Conservation (phyloP, 2,329 filamentous ascomycete genomes). For the Fusarium sp. region DNA sequence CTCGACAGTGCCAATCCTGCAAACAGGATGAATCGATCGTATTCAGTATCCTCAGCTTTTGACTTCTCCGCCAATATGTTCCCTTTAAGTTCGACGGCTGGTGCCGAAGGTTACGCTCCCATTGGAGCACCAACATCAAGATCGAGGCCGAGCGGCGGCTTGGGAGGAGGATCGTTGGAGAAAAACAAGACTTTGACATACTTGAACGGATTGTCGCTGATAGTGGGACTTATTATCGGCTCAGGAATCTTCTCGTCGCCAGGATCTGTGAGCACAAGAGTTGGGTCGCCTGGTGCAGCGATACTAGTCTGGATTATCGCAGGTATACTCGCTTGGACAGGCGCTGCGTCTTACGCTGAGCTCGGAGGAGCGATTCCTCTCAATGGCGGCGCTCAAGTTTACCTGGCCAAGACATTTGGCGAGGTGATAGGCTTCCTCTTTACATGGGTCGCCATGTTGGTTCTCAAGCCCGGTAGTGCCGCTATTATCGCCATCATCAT, state of each 20-base stretch:
- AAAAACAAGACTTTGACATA: constrained; percentile 97
- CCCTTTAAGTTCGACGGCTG: constrained; percentile 84
- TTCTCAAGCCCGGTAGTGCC: constrained; percentile 91
- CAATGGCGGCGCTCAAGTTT: constrained; percentile 93
- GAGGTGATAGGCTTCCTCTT: constrained; percentile 94
- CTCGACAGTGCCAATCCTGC: constrained; percentile 68
- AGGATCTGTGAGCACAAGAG: constrained; percentile 89
- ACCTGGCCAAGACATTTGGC: constrained; percentile 95
- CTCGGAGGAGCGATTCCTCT: constrained; percentile 94
- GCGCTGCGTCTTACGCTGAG: constrained; percentile 93
- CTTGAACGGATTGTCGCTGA: constrained; percentile 88
- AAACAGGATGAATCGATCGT: constrained; percentile 68
- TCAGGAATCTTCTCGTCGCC: constrained; percentile 97
- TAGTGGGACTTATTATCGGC: constrained; percentile 93
- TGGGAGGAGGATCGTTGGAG: constrained; percentile 85
- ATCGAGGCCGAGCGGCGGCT: constrained; percentile 56
- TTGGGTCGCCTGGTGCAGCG: constrained; percentile 89
- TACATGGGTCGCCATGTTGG: constrained; percentile 94
- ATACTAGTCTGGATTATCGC: constrained; percentile 92
- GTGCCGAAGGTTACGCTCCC: constrained; percentile 79
- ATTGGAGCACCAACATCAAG: constrained; percentile 78
- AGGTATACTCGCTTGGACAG: constrained; percentile 95
- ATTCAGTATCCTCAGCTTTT: constrained; percentile 92
- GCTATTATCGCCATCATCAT: constrained; percentile 98
- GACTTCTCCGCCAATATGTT: constrained; percentile 96